These are phyloP conservation scores for Starmerella scarabaei DNA, from an alignment of 805 yeast genomes.

Conservation along the genomic window DNA sequence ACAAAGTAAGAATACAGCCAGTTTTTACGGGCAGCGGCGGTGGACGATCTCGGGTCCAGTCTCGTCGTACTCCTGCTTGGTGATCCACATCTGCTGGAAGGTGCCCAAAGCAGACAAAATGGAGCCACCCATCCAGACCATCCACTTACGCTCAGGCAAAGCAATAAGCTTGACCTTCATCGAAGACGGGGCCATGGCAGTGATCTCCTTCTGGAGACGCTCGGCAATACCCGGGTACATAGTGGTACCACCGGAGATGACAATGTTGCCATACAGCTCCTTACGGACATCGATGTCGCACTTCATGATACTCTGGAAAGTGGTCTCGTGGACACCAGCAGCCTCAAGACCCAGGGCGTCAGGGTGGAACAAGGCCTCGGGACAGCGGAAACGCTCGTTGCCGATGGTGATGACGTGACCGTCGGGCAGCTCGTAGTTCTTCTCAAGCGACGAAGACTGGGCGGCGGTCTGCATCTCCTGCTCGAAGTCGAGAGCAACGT, in stretches of 20 bases:
- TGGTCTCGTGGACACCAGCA: slow-evolving; percentile 98
- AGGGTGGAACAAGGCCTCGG: slow-evolving; percentile 99
- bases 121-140: slow-evolving; percentile 99
- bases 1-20: too few relatives aligned
- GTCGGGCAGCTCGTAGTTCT: slow-evolving; percentile 98
- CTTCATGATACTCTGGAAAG: slow-evolving; percentile 90
- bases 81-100: slow-evolving; percentile 99
- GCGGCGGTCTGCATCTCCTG: slow-evolving; percentile 99
- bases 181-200: slow-evolving; percentile 98
- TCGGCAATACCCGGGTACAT: slow-evolving; percentile 99
- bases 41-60: slow-evolving; percentile 99
- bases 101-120: slow-evolving; percentile 96
- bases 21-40: slow-evolving; percentile 83
- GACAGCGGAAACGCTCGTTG: slow-evolving; percentile 99
- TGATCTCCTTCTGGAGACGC: slow-evolving; percentile 99
- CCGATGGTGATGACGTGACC: slow-evolving; percentile 99
- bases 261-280: slow-evolving; percentile 98
- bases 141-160: slow-evolving; percentile 98
- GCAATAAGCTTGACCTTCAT: slow-evolving; percentile 99
- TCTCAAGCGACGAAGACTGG: slow-evolving; percentile 95
- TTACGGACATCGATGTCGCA: slow-evolving; percentile 98
- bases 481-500: slow-evolving; percentile 97
- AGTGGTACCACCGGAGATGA: slow-evolving; percentile 99
- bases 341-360: slow-evolving; percentile 81
- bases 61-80: slow-evolving; percentile 99